Evolutionary conservation across 2,329 filamentous ascomycete species (phyloP).

Genomic region (Colletotrichum scovillei): DNA sequence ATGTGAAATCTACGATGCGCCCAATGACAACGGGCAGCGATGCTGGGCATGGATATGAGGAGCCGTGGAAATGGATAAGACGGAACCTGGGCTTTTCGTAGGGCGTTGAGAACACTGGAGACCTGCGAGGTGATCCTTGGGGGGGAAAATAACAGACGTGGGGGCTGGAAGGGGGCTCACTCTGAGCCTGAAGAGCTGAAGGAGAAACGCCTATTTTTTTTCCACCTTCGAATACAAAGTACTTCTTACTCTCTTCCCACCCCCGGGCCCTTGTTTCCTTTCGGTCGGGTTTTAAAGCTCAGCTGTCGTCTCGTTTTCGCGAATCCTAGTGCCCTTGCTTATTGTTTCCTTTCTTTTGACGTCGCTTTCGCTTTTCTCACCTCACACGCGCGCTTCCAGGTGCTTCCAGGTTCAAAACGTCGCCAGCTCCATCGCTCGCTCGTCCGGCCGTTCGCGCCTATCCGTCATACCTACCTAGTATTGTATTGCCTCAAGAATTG

Average conservation of each 20-base stretch:
- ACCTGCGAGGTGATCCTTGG: conserved; percentile 1
- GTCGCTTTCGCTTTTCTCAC: conserved; percentile 23
- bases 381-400: not conserved
- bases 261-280: not conserved
- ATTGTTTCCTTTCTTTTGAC: not conserved
- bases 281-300: conserved; percentile 9
- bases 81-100: conserved; percentile 14
- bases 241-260: not conserved
- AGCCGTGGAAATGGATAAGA: conserved; percentile 16
- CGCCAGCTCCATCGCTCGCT: conserved; percentile 4
- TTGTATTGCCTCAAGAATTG: too few relatives aligned
- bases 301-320: conserved; percentile 18
- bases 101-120: conserved; percentile 9
- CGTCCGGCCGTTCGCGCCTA: not conserved
- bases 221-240: not conserved
- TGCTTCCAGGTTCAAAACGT: not conserved
- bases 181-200: not conserved
- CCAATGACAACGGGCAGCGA: conserved; percentile 7
- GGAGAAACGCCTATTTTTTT: not conserved
- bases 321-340: not conserved
- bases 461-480: not conserved
- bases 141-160: not conserved
- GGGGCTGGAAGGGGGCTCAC: conserved; percentile 18
- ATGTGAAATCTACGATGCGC: not conserved
- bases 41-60: not conserved